Base-by-base conservation (phyloP, 768 basidiomycete species). In the Melanogaster broomeanus region DNA sequence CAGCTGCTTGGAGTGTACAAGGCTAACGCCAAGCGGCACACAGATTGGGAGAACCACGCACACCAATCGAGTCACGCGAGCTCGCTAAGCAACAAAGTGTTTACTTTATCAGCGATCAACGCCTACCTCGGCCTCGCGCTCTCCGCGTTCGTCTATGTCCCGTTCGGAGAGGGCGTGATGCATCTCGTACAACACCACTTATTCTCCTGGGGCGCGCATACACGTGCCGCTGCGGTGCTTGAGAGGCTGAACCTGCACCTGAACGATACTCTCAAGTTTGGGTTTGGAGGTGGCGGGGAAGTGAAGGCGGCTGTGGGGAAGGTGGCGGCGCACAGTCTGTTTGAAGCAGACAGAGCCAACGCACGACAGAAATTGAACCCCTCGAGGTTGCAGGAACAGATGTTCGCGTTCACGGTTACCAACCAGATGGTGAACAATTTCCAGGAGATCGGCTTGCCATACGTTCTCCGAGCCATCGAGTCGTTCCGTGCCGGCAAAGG, bases 121-220 rank as follows among this genome's bases (percentile, higher is more conserved):
- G 89, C 96, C 0, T 98, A 95, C 66, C 84, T 94, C 45, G 88
- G 90, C 35, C 80, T 99, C n/a, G 85, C 82, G 6, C 82, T 98
- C 15, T 92, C 88, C n/a, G 93, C 95, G 15, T 98, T 94, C 63
- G 82, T 97, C 44, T 99, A 98, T 66, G 90, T 96, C 4, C 94
- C 94, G 0, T 97, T 95, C 56, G 94, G 94, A 25, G 88, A 88
- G 64, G 79, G 80, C 45, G 83, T 93, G 55, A 93, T 94, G 89
- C 72, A 77, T 8, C 64, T 75, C 44, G 73, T 80, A 27, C 75
- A 74, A 31, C 24, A 49, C 6, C 50, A 60, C 49, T 45, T 73
- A 33, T 71, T 67, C 45, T 61, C 59, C 27, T 19, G 16, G 10
- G 54, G 52, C 11, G 46, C 61, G 9, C 64, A 46, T 2, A 48